Evolutionary conservation across 202 grass and related monocot genomes (phyloP).

Genomic region (Setaria viridis): DNA sequence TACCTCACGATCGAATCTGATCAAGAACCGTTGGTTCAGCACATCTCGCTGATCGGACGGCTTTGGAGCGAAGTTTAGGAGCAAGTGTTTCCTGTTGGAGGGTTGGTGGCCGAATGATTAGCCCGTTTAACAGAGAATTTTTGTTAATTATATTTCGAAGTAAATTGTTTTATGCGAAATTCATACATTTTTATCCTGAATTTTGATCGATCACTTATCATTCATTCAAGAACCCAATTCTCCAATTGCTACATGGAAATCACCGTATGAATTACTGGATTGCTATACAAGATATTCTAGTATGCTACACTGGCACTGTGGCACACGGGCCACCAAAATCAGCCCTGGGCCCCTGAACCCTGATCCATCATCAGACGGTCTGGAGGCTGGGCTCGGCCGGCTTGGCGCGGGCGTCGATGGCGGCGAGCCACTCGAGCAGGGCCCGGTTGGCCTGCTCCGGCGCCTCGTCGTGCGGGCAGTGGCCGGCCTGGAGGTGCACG

Average conservation of each 20-base stretch:
- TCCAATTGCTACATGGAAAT: background rate
- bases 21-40: background rate
- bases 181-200: too few relatives aligned
- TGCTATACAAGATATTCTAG: background rate
- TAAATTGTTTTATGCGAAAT: background rate
- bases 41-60: background rate
- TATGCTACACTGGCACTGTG: background rate
- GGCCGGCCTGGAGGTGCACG: constrained; percentile 85
- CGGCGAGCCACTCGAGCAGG: constrained; percentile 76
- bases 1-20: background rate
- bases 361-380: constrained; percentile 39
- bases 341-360: background rate
- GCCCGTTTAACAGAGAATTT: background rate
- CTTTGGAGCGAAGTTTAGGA: background rate
- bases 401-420: constrained; percentile 41
- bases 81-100: too few relatives aligned
- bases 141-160: background rate
- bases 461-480: constrained; percentile 96
- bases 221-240: background rate
- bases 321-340: background rate
- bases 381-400: constrained; percentile 51
- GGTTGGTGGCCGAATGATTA: too few relatives aligned
- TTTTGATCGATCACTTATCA: background rate
- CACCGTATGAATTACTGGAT: background rate
- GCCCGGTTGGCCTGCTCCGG: constrained; percentile 81